These are phyloP conservation scores for Colletotrichum spaethianum DNA, from an alignment of 2,329 filamentous ascomycete genomes.

Conservation along the genomic window DNA sequence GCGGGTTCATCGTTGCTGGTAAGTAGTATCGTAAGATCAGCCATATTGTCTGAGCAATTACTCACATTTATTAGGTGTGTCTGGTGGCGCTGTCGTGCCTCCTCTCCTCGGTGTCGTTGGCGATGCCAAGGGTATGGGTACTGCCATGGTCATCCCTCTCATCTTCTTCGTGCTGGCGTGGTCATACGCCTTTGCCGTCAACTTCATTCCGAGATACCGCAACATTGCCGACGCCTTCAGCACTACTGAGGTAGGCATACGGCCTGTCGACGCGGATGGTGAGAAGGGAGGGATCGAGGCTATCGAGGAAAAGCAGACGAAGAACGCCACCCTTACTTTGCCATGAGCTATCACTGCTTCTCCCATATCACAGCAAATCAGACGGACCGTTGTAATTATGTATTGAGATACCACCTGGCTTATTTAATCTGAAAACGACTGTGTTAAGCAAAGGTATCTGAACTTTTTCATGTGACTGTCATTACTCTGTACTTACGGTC, in stretches of 20 bases:
- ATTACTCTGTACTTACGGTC: too few relatives aligned
- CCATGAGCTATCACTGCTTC: not conserved
- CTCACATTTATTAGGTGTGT: slow-evolving; percentile 79
- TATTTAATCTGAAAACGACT: not conserved
- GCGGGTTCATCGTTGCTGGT: slow-evolving; percentile 72
- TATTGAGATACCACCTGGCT: not conserved
- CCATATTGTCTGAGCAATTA: slow-evolving; percentile 72
- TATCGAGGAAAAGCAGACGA: slow-evolving; percentile 27
- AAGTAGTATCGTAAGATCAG: slow-evolving; percentile 31
- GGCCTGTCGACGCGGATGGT: slow-evolving; percentile 46
- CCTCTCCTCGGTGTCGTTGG: slow-evolving; percentile 79
- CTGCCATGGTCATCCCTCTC: slow-evolving; percentile 78
- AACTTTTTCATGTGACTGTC: too few relatives aligned
- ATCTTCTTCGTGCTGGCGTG: slow-evolving; percentile 70
- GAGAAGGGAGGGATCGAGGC: slow-evolving; percentile 36
- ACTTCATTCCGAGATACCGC: slow-evolving; percentile 76
- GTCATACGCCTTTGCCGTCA: slow-evolving; percentile 72
- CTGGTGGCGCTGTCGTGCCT: slow-evolving; percentile 81
- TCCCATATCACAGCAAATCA: too few relatives aligned
- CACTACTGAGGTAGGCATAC: slow-evolving; percentile 59
- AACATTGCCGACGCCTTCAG: slow-evolving; percentile 73
- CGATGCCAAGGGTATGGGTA: slow-evolving; percentile 60
- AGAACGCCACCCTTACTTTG: slow-evolving; percentile 21
- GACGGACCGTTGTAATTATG: not conserved
- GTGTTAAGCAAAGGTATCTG: too few relatives aligned